phyloP scores from a whole-genome alignment of 257 asterid genomes.

The Scutellaria galericulata region DNA sequence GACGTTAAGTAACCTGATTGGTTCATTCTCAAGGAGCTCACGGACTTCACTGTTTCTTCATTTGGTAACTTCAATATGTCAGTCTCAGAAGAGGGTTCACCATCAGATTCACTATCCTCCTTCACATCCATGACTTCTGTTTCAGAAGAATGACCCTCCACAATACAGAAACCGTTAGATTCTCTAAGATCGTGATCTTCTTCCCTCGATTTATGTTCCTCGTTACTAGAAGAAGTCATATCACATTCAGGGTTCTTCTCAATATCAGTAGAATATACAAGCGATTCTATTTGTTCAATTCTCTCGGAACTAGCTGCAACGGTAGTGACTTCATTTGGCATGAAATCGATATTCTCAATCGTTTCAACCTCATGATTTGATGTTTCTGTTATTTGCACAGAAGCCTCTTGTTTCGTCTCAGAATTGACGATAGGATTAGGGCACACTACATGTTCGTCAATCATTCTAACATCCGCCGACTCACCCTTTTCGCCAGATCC shows the following conservation, averaged over 20 bases:
- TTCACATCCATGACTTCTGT: slow-evolving; percentile 38
- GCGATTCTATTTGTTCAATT: slow-evolving; percentile 28
- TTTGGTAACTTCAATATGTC: slow-evolving; percentile 37
- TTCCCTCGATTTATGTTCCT: slow-evolving; percentile 32
- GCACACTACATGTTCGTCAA: slow-evolving; percentile 35
- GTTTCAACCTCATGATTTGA: slow-evolving; percentile 21
- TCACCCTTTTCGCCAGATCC: slow-evolving; percentile 39
- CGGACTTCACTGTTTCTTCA: slow-evolving; percentile 41
- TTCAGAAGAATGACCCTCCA: slow-evolving; percentile 50
- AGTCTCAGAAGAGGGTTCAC: slow-evolving; percentile 43
- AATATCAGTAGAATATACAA: neutral
- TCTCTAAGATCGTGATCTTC: slow-evolving; percentile 37
- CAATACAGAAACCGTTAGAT: slow-evolving; percentile 36
- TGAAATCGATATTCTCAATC: slow-evolving; percentile 27
- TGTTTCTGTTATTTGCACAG: slow-evolving; percentile 35
- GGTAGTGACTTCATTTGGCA: slow-evolving; percentile 29
- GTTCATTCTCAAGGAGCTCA: slow-evolving; percentile 44
- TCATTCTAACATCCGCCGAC: slow-evolving; percentile 29
- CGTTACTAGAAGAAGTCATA: slow-evolving; percentile 24
- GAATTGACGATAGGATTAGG: slow-evolving; percentile 31
- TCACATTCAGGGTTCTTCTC: slow-evolving; percentile 24
- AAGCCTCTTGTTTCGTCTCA: slow-evolving; percentile 37
- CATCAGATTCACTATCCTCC: slow-evolving; percentile 45
- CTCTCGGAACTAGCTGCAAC: slow-evolving; percentile 33
- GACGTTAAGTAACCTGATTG: slow-evolving; percentile 62